These are phyloP conservation scores for Cytospora mali DNA, from an alignment of 2,329 filamentous ascomycete genomes.

Conservation along the genomic window DNA sequence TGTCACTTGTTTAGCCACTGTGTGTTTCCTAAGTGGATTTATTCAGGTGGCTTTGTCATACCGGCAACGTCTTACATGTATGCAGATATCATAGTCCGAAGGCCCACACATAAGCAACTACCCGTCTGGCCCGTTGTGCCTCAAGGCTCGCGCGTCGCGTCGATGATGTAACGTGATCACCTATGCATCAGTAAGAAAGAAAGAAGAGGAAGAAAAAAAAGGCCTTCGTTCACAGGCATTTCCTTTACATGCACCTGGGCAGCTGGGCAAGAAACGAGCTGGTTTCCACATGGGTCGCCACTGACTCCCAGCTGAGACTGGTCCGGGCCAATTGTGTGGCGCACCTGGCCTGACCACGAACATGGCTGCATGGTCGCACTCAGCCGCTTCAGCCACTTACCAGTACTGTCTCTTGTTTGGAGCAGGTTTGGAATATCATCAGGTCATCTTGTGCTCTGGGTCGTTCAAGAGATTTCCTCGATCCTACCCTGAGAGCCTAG, in stretches of 20 bases:
- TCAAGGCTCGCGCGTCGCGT: not conserved
- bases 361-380: constrained; percentile 4
- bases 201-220: too few species aligned
- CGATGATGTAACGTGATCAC: not conserved
- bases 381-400: constrained; percentile 18
- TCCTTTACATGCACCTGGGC: not conserved
- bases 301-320: constrained; percentile 13
- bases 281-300: constrained; percentile 10
- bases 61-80: too few species aligned
- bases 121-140: not conserved
- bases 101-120: not conserved
- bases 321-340: constrained; percentile 4
- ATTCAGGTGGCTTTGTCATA: not conserved
- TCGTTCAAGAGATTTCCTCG: not conserved
- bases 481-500: not conserved
- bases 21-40: not conserved
- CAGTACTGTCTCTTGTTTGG: not conserved
- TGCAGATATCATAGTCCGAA: not conserved
- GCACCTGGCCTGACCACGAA: not conserved
- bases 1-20: not conserved
- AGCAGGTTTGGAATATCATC: not conserved
- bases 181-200: not conserved
- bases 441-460: not conserved
- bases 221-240: not conserved
- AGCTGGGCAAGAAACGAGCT: not conserved